Conservation (phyloP, 441 rosid genomes). For the Sinapis alba region DNA sequence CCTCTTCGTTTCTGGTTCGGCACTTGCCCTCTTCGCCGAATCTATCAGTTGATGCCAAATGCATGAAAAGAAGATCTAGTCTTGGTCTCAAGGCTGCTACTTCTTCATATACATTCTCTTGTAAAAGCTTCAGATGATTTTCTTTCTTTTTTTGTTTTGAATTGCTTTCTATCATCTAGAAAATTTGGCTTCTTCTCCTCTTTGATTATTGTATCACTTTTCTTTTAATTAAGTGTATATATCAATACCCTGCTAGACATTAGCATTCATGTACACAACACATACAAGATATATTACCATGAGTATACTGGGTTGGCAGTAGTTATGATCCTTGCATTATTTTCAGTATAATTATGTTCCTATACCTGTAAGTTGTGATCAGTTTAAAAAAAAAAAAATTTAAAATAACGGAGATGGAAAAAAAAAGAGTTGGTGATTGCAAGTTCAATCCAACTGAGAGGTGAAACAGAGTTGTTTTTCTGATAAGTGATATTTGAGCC, state of each 20-base stretch:
- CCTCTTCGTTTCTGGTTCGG: constrained; percentile 10
- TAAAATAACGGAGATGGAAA: neutral
- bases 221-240: neutral
- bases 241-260: constrained; percentile 10
- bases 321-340: neutral
- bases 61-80: constrained; percentile 35
- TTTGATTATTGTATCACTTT: neutral
- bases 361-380: neutral
- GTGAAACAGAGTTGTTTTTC: neutral
- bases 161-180: neutral
- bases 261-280: constrained; percentile 20
- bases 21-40: constrained; percentile 4
- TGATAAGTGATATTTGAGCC: neutral
- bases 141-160: neutral
- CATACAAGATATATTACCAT: constrained; percentile 1
- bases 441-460: neutral
- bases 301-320: constrained; percentile 10
- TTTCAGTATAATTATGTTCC: neutral
- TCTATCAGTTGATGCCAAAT: constrained; percentile 36
- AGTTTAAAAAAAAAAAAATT: no score
- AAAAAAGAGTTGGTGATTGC: neutral
- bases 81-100: constrained; percentile 16
- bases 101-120: constrained; percentile 22
- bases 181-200: neutral
- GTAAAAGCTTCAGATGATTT: constrained; percentile 32